Evolutionary conservation across 805 yeast genomes (phyloP).

Genomic region (Hanseniaspora osmophila): DNA sequence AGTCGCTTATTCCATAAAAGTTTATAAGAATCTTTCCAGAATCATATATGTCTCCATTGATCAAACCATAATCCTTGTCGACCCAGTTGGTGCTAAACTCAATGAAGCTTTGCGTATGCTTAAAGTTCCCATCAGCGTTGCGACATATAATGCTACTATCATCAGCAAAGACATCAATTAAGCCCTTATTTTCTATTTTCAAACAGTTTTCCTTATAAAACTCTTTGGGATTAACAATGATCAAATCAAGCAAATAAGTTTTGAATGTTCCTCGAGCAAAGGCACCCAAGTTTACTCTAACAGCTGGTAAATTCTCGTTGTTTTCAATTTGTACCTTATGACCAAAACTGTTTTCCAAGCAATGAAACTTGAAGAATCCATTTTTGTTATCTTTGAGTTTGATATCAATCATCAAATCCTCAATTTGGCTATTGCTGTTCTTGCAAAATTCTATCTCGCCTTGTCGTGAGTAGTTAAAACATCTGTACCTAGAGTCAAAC

Average conservation of each 20-base stretch:
- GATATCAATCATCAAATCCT: background rate
- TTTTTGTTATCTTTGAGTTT: background rate
- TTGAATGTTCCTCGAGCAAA: background rate
- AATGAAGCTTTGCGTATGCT: background rate
- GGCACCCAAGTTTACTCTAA: constrained; percentile 1
- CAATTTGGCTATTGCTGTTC: background rate
- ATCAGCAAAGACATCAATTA: too few species aligned
- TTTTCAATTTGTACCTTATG: constrained; percentile 5
- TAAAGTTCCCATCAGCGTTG: too few species aligned
- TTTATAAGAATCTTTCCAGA: background rate
- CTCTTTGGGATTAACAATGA: background rate
- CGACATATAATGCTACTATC: too few species aligned
- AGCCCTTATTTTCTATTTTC: too few species aligned
- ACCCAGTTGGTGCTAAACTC: background rate
- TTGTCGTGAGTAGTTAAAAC: background rate
- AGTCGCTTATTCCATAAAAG: too few species aligned
- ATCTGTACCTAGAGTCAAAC: background rate
- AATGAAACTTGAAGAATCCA: constrained; percentile 1
- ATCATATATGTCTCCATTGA: background rate
- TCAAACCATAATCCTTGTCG: background rate
- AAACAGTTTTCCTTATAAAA: background rate
- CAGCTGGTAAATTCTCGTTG: background rate
- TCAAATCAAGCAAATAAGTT: constrained; percentile 2
- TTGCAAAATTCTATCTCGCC: background rate
- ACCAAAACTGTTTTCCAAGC: constrained; percentile 4